Percentiles rank a stretch among this genome's conserved stretches.
These are phyloP conservation scores for Tolypocladium tropicale DNA, from an alignment of 2,329 filamentous ascomycete species.

Conservation along the genomic window DNA sequence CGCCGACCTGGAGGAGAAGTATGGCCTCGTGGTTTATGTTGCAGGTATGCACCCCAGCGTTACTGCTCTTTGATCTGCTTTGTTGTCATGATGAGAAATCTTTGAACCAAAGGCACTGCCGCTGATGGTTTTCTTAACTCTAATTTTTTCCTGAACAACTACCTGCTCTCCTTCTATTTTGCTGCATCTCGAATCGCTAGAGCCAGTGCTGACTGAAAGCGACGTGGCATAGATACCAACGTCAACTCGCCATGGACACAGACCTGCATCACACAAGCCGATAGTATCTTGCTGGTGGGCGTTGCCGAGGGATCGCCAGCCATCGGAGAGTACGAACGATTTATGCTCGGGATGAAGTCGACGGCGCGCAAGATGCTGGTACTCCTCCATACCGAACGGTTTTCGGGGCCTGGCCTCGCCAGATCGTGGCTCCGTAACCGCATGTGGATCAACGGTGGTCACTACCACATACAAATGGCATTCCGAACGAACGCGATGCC, in stretches of 20 bases:
- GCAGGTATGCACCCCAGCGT: constrained; percentile 46
- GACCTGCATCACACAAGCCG: constrained; percentile 92
- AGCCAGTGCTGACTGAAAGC: constrained; percentile 15
- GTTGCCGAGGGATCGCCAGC: constrained; percentile 80
- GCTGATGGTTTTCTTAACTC: constrained; percentile 49
- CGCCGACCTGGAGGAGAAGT: constrained; percentile 94
- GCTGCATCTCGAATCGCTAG: neutral
- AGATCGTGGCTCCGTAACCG: constrained; percentile 85
- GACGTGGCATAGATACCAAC: constrained; percentile 62
- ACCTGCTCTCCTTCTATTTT: constrained; percentile 3
- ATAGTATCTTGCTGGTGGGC: constrained; percentile 89
- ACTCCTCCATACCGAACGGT: constrained; percentile 78
- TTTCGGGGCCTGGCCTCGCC: constrained; percentile 74
- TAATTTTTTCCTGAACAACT: constrained; percentile 55
- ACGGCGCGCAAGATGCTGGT: constrained; percentile 91
- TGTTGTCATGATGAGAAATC: constrained; percentile 40
- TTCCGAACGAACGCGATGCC: constrained; percentile 70
- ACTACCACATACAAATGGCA: constrained; percentile 95
- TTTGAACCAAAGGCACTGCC: constrained; percentile 39
- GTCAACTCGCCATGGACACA: constrained; percentile 98
- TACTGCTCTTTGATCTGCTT: neutral
- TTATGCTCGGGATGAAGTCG: constrained; percentile 93
- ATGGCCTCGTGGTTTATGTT: constrained; percentile 88
- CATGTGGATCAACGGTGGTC: constrained; percentile 95
- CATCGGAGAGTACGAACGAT: constrained; percentile 94